Base-by-base conservation (phyloP, 352 stramenopile genomes). In the Pythium scleroteichum region DNA sequence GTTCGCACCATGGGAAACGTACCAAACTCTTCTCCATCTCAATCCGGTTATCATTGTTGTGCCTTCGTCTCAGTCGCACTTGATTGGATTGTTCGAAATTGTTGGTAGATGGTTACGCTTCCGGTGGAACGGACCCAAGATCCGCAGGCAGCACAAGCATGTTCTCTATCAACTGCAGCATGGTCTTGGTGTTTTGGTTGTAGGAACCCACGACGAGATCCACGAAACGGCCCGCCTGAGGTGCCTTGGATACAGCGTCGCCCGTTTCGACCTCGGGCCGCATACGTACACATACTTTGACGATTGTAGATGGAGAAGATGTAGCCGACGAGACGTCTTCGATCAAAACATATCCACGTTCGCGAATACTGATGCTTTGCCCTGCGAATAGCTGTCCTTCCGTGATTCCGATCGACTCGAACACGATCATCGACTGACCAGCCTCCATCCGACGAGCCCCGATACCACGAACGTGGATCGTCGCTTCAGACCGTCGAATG, bases 171-270 rank as follows among this genome's bases (percentile, higher is more conserved):
- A 53, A 19, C 38, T 62, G 52, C 13, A 53, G 13, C 44, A 61
- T 50, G 6, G 29, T 24, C 47, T 67, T 62, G 35, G 59, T 55
- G 29, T 62, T 67, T 38, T 61, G 33, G 47, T 55, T 48, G 33
- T 51, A 63, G 27, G 60, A 63, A 7, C 29, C 47, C n/a, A 68
- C 33, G 16, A 69, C 35, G 40, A 69, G 50, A 35, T 64, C 55
- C 19, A 61, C 35, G 17, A 63, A 50, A 2, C 45, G 33, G 9
- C 55, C 26, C 9, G n/a, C 7, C 23, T 53, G 24, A 10, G 24
- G 46, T n/a, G 46, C 9, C 44, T 16, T 27, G 41, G 19, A 13
- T 33, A 2, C 14, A 13, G 2, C n/a, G 7, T 32, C 46, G 17
- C 41, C 55, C 6, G n/a, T 35, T 17, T 45, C 29, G 4, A 39